Evolutionary conservation across 257 asterid genomes (phyloP).

Genomic region (Solanum chmielewskii): DNA sequence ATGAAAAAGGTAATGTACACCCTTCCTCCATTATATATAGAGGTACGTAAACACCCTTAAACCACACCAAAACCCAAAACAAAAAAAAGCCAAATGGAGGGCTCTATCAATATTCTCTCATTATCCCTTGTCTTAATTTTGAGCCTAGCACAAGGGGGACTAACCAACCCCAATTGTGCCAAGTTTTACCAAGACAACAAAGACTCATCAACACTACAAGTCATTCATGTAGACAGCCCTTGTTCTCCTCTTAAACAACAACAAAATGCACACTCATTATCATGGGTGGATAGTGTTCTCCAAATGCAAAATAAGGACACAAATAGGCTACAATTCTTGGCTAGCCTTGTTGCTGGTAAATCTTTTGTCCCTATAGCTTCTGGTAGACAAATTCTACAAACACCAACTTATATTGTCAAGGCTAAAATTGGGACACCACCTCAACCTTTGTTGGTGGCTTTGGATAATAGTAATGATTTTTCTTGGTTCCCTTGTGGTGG

Average conservation of each 20-base stretch:
- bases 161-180: constrained; percentile 19
- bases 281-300: constrained; percentile 58
- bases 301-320: constrained; percentile 64
- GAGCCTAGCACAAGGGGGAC: constrained; percentile 13
- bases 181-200: constrained; percentile 1
- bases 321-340: constrained; percentile 41
- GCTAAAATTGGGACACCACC: constrained; percentile 69
- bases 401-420: constrained; percentile 58
- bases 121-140: constrained; percentile 9
- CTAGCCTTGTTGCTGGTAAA: constrained; percentile 53
- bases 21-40: not conserved
- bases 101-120: constrained; percentile 2
- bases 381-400: constrained; percentile 53
- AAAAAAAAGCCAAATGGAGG: not conserved
- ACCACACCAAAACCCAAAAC: not conserved
- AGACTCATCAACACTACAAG: constrained; percentile 50
- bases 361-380: constrained; percentile 62
- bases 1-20: not conserved
- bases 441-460: constrained; percentile 48
- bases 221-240: constrained; percentile 54
- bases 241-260: constrained; percentile 49
- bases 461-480: constrained; percentile 78
- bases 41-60: not conserved
- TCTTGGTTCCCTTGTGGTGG: constrained; percentile 76
- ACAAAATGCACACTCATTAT: constrained; percentile 1